Evolutionary conservation across 306 rosid species (phyloP), one percentile per base, ranked within the genome.

Genomic region (Rubus parviflorus): DNA sequence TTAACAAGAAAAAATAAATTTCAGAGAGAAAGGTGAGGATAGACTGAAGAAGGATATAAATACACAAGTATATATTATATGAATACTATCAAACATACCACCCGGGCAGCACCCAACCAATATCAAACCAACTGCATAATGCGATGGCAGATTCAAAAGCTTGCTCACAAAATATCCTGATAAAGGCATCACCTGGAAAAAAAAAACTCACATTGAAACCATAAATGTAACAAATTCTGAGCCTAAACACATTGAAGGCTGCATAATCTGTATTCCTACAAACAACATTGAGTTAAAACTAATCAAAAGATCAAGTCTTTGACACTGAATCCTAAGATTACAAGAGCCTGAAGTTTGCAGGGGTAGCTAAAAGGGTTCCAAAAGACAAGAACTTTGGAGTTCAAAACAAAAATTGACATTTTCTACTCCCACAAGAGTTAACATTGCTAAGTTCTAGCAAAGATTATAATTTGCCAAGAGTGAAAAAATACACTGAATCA

Each of bases 41-140:
- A 62, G 5, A 61, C 23, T 11, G 35, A 23, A 75, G 35, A 23
- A 75, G 9, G 2, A 11, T 23, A 72, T 0, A 13, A 8, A 22
- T 1, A 9, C 57, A 30, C 7, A 51, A 5, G 56, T 22, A 3
- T 0, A 25, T 12, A 12, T 0, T 2, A 57, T 63, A 77, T 13
- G 48, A 52, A 66, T 57, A 72, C 47, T 70, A 68, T 63, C 48
- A 74, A 51, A 48, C 85, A 57, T 83, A 94, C 98, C 98, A 7
- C 94, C 98, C 0, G 98, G 98, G 76, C 97, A 90, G 88, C 97
- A 87, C 3, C 82, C 96, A 69, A 89, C 86, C 84, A 93, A 81
- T 77, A 93, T 91, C 76, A 91, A 81, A 76, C 98, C 98, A 73
- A 96, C 98, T 10, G 98, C 98, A 85, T 82, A 91, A 83, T 90